Percentiles rank a stretch among this genome's conserved stretches.
These are phyloP conservation scores for Cutaneotrichosporon spelunceum DNA, from an alignment of 1,284 basidiomycete genomes.

Conservation along the genomic window DNA sequence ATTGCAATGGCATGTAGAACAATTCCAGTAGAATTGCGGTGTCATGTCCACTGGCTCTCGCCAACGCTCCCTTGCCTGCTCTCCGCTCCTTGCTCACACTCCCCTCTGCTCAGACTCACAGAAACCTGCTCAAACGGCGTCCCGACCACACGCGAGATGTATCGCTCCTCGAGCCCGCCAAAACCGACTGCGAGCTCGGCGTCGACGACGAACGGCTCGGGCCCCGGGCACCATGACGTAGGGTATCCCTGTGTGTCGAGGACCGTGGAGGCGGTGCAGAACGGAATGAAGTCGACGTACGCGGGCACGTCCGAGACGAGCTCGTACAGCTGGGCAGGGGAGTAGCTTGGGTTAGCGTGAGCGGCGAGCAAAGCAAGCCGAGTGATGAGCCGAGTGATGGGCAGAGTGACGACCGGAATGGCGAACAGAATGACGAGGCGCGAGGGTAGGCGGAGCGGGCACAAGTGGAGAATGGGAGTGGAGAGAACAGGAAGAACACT, in stretches of 20 bases:
- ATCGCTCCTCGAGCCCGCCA: constrained; percentile 79
- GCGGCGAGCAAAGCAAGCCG: neutral
- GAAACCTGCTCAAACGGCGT: constrained; percentile 70
- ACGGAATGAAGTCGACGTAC: constrained; percentile 84
- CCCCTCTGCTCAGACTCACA: constrained; percentile 55
- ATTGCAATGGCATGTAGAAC: neutral
- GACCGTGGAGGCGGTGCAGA: constrained; percentile 74
- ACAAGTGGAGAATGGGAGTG: no score
- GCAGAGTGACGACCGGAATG: no score
- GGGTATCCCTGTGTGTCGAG: constrained; percentile 49
- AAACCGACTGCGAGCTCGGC: constrained; percentile 89
- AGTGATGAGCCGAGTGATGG: neutral
- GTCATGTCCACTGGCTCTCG: no score
- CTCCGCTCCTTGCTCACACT: neutral
- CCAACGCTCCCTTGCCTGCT: neutral
- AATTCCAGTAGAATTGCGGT: no score
- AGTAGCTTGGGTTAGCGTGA: constrained; percentile 57
- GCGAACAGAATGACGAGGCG: no score
- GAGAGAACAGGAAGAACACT: constrained; percentile 36
- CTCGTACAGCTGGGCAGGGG: constrained; percentile 72
- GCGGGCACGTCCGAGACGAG: constrained; percentile 83
- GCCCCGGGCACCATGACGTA: constrained; percentile 39
- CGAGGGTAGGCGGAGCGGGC: no score
- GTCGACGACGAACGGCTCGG: constrained; percentile 60
- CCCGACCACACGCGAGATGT: constrained; percentile 79